Conservation (phyloP, 331 rosid genomes). For the Erythrophleum ivorense region DNA sequence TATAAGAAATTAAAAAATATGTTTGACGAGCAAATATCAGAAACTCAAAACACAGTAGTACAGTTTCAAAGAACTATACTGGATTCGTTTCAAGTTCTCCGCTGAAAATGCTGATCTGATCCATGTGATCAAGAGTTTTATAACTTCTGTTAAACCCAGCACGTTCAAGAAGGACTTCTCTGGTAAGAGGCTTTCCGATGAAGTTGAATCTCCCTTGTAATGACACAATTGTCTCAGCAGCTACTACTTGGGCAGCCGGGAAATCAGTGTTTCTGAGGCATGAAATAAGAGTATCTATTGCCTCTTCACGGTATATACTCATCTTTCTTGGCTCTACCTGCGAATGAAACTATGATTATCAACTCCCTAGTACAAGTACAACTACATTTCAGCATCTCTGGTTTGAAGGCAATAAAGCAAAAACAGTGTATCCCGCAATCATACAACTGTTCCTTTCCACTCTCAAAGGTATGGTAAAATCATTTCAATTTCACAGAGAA, state of each 20-base stretch:
- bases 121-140: constrained; percentile 41
- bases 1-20: constrained; percentile 16
- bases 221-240: constrained; percentile 78
- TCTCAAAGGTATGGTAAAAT: neutral
- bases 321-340: constrained; percentile 87
- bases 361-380: constrained; percentile 17
- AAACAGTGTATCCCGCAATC: constrained; percentile 2
- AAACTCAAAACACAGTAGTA: constrained; percentile 37
- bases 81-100: constrained; percentile 53
- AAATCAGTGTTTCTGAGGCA: constrained; percentile 73
- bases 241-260: constrained; percentile 70
- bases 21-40: constrained; percentile 24
- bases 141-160: constrained; percentile 57
- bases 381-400: constrained; percentile 1
- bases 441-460: neutral
- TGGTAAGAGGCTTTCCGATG: constrained; percentile 67
- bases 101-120: constrained; percentile 48
- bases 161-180: constrained; percentile 79
- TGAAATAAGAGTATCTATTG: constrained; percentile 78
- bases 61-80: constrained; percentile 51
- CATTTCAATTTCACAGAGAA: neutral
- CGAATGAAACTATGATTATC: constrained; percentile 40
- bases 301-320: constrained; percentile 98
- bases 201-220: constrained; percentile 81
- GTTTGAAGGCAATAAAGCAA: constrained; percentile 31